Conservation (phyloP, 2,329 filamentous ascomycete genomes). For the Fusarium foetens region DNA sequence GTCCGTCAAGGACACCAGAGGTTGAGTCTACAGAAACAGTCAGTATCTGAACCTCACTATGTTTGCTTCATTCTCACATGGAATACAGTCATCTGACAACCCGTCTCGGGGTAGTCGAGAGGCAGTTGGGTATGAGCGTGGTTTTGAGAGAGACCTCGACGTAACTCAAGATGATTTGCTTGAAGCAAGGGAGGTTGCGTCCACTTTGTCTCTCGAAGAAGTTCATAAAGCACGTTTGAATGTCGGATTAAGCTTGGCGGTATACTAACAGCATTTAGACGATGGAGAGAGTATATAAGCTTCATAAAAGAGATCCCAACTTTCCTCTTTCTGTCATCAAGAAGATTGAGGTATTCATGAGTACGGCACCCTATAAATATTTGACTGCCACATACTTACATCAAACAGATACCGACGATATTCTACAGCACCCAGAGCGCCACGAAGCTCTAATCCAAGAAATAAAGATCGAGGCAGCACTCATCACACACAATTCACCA, state of each 20-base stretch:
- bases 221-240: constrained; percentile 43
- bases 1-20: neutral
- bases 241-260: accelerated
- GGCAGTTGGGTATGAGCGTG: neutral
- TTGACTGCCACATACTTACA: neutral
- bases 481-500: constrained; percentile 64
- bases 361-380: constrained; percentile 33
- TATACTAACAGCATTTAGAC: constrained; percentile 36
- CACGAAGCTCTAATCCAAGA: constrained; percentile 56
- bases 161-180: constrained; percentile 57
- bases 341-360: constrained; percentile 51
- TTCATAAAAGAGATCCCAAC: constrained; percentile 53
- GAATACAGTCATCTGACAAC: neutral
- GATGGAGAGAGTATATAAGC: constrained; percentile 48
- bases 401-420: constrained; percentile 43
- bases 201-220: constrained; percentile 49
- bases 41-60: neutral
- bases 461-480: constrained; percentile 62
- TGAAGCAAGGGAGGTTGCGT: constrained; percentile 54
- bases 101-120: neutral
- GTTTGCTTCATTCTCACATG: neutral
- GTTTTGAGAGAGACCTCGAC: constrained; percentile 42
- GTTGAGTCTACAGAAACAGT: constrained; percentile 7
- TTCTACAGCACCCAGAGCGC: constrained; percentile 52
- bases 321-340: constrained; percentile 50